Conservation (phyloP, 2,329 filamentous ascomycete species). For the Pseudogymnoascus sp. region DNA sequence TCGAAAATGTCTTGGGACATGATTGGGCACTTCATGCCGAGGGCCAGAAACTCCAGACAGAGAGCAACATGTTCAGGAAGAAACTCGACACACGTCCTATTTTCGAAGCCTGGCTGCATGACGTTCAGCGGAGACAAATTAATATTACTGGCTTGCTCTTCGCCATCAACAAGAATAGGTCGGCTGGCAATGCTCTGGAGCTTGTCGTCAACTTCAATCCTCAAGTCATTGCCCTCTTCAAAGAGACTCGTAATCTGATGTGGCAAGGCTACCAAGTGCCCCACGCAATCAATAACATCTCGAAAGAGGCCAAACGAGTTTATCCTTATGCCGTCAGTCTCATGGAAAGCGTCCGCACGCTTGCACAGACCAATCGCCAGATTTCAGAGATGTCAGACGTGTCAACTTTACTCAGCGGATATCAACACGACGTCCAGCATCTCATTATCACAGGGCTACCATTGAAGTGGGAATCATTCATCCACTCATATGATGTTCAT, state of each 20-base stretch:
- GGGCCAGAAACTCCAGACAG: constrained; percentile 84
- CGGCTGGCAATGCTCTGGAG: constrained; percentile 83
- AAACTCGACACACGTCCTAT: constrained; percentile 92
- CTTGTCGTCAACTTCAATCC: constrained; percentile 93
- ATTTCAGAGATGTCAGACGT: constrained; percentile 83
- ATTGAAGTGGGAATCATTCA: constrained; percentile 93
- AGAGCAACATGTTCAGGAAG: constrained; percentile 89
- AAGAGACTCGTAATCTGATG: constrained; percentile 90
- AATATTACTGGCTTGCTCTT: constrained; percentile 90
- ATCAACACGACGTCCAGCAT: constrained; percentile 80
- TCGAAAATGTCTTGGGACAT: constrained; percentile 92
- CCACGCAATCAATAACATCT: constrained; percentile 88
- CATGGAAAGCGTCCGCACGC: constrained; percentile 96
- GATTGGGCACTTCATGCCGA: constrained; percentile 94
- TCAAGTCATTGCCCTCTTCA: constrained; percentile 96
- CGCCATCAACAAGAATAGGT: constrained; percentile 76
- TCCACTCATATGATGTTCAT: constrained; percentile 91
- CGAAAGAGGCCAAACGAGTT: constrained; percentile 96
- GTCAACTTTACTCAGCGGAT: constrained; percentile 77
- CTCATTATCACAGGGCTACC: constrained; percentile 82
- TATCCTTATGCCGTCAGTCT: constrained; percentile 96
- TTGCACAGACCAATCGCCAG: constrained; percentile 77
- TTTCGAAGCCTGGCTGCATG: constrained; percentile 90
- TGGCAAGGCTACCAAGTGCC: constrained; percentile 95
- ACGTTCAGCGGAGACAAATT: constrained; percentile 80